Percentiles rank a stretch among this genome's conserved stretches.
These are phyloP conservation scores for Friedmanniomyces endolithicus DNA, from an alignment of 495 filamentous ascomycete genomes.

Conservation along the genomic window DNA sequence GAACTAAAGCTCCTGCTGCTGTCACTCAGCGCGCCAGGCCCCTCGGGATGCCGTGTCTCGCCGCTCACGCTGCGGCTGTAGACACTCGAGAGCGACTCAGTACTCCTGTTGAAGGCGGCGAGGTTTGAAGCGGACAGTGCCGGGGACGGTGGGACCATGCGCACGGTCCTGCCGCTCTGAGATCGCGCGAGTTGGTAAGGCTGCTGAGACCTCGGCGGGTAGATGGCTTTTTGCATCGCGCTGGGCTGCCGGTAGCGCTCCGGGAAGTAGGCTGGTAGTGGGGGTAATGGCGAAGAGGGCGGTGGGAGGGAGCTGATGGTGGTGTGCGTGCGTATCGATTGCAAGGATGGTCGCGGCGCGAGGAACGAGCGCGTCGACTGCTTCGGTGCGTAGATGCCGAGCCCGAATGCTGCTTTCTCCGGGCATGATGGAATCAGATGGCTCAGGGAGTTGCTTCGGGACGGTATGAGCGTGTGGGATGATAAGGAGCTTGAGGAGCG, in stretches of 20 bases:
- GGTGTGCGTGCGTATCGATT: constrained; percentile 6
- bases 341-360: constrained; percentile 11
- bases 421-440: constrained; percentile 5
- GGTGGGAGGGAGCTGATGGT: constrained; percentile 6
- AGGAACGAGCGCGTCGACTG: not conserved
- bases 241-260: not conserved
- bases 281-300: constrained; percentile 5
- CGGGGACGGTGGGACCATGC: constrained; percentile 13
- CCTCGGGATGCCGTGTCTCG: not conserved
- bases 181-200: not conserved
- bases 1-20: constrained; percentile 6
- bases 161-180: constrained; percentile 1
- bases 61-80: constrained; percentile 14
- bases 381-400: constrained; percentile 15
- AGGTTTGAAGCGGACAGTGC: constrained; percentile 1
- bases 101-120: constrained; percentile 1
- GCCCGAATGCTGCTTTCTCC: constrained; percentile 9
- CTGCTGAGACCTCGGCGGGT: not conserved
- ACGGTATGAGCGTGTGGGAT: constrained; percentile 7
- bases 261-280: constrained; percentile 9
- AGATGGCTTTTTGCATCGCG: constrained; percentile 6
- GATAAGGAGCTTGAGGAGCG: constrained; percentile 14
- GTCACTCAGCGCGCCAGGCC: not conserved
- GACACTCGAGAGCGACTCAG: constrained; percentile 13
- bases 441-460: not conserved